Evolutionary conservation across 148 eudicot genomes (phyloP).

Genomic region (Hydrangea macrophylla): DNA sequence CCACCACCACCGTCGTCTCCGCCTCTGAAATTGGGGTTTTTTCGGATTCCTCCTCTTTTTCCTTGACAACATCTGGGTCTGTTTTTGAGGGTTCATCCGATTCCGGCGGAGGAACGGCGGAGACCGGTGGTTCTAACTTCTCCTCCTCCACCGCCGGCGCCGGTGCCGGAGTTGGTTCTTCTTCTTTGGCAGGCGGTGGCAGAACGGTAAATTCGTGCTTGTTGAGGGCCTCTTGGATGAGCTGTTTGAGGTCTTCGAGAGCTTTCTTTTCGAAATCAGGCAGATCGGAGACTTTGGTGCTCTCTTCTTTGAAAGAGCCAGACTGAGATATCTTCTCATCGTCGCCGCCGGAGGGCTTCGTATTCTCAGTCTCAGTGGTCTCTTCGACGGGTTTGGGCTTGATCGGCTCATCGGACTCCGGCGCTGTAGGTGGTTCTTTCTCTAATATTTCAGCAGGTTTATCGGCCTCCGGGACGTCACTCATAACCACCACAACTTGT

Average conservation of each 20-base stretch:
- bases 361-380: neutral
- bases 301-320: constrained; percentile 16
- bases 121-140: neutral
- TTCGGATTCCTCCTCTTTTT: neutral
- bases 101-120: neutral
- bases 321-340: neutral
- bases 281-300: constrained; percentile 6
- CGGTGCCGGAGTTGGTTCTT: neutral
- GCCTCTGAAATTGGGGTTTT: neutral
- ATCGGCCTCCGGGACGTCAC: neutral
- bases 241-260: constrained; percentile 32
- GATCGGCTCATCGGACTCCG: neutral
- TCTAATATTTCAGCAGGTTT: neutral
- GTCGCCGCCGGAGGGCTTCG: neutral
- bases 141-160: neutral
- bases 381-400: neutral
- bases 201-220: constrained; percentile 19
- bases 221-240: constrained; percentile 30
- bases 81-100: neutral
- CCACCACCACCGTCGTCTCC: neutral
- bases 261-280: constrained; percentile 33
- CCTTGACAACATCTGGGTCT: constrained; percentile 1
- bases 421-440: neutral
- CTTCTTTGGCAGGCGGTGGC: neutral
- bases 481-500: neutral